Percentiles rank a stretch among this genome's conserved stretches.
Evolutionary conservation across 495 filamentous ascomycete genomes (phyloP).

Genomic region (Hypoxylon lienhwacheense): DNA sequence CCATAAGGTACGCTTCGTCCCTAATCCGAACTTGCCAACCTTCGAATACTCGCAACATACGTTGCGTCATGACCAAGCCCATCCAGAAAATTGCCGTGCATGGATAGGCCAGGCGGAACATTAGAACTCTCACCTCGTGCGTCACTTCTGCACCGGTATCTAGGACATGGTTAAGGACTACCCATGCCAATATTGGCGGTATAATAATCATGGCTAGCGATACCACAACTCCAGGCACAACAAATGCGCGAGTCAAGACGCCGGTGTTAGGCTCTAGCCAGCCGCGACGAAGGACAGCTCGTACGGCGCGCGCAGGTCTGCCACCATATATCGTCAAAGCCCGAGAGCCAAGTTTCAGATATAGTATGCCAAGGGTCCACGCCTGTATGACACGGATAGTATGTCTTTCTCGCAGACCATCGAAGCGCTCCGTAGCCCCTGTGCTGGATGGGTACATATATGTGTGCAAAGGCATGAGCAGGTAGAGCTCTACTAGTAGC

Average conservation of each 20-base stretch:
- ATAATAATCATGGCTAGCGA: constrained; percentile 60
- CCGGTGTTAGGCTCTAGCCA: constrained; percentile 78
- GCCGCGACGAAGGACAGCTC: constrained; percentile 73
- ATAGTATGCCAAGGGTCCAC: constrained; percentile 92
- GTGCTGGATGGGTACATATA: constrained; percentile 58
- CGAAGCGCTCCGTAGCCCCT: constrained; percentile 42
- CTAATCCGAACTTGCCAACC: constrained; percentile 80
- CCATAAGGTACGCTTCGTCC: constrained; percentile 96
- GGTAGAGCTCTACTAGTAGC: constrained; percentile 80
- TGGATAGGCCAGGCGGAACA: constrained; percentile 76
- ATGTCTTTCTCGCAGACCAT: constrained; percentile 48
- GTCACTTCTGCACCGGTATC: constrained; percentile 39
- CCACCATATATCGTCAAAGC: constrained; percentile 65
- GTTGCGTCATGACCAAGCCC: constrained; percentile 38
- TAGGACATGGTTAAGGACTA: constrained; percentile 37
- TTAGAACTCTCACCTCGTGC: constrained; percentile 50
- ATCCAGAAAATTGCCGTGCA: constrained; percentile 54
- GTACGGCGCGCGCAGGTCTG: constrained; percentile 70
- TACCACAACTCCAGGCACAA: constrained; percentile 68
- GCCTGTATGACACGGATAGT: constrained; percentile 87
- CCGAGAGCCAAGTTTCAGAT: constrained; percentile 81
- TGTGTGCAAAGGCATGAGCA: constrained; percentile 86
- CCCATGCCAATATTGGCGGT: constrained; percentile 51
- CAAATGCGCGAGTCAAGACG: constrained; percentile 78
- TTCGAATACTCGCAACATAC: constrained; percentile 64